A percentile compares a stretch with the other conserved stretches of the same genome.
Conservation (phyloP, 345 rosid genomes). For the Citrus reticulata region DNA sequence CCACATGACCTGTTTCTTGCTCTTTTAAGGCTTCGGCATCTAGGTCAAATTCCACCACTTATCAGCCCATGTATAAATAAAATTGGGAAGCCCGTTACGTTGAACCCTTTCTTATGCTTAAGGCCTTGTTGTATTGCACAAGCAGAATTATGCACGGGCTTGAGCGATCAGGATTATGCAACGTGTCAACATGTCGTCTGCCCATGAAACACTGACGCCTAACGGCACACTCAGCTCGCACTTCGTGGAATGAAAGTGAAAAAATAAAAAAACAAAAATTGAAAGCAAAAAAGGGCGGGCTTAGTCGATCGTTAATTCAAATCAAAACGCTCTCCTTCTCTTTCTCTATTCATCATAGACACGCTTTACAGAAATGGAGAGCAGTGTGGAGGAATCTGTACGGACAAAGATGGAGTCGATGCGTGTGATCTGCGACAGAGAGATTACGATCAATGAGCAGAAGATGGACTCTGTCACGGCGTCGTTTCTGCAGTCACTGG, state of each 20-base stretch:
- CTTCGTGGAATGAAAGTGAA: too few relatives aligned
- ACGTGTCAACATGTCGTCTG: too few relatives aligned
- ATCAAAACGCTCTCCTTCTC: neutral
- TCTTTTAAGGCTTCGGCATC: neutral
- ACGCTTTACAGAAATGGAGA: conserved; percentile 20
- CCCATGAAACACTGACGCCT: too few relatives aligned
- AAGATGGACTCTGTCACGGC: conserved; percentile 47
- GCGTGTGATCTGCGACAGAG: conserved; percentile 38
- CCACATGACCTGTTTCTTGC: neutral
- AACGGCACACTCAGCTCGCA: too few relatives aligned
- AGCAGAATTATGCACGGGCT: too few relatives aligned
- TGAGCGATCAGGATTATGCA: too few relatives aligned
- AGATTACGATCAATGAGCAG: conserved; percentile 34
- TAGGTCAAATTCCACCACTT: neutral
- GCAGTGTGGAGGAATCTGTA: conserved; percentile 27
- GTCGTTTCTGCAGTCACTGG: conserved; percentile 41
- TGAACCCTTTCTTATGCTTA: neutral
- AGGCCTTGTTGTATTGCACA: neutral
- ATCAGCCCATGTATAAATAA: too few relatives aligned
- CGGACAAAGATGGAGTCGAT: conserved; percentile 53
- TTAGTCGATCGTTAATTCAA: conserved; percentile 9
- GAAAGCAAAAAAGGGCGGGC: conserved; percentile 23
- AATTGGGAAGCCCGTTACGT: neutral
- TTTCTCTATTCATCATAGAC: neutral
- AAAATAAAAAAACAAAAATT: too few relatives aligned